Evolutionary conservation across 2,329 filamentous ascomycete genomes (phyloP).

Genomic region (Ophiostoma quercus): DNA sequence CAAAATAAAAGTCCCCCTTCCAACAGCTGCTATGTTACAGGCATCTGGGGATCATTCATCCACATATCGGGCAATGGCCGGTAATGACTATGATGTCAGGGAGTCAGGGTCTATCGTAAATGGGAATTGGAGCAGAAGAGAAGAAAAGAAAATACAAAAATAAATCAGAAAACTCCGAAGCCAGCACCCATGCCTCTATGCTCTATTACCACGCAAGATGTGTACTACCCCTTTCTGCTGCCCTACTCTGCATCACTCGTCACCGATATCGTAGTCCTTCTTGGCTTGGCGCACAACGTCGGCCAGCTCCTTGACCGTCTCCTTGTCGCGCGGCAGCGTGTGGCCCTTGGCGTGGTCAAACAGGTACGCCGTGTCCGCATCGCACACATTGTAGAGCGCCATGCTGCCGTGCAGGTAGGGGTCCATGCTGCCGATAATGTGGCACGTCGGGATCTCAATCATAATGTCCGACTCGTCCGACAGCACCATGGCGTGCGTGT

Average conservation of each 20-base stretch:
- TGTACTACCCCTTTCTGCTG: background rate
- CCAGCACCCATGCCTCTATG: background rate
- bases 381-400: constrained; percentile 58
- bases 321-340: constrained; percentile 52
- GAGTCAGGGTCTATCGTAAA: background rate
- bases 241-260: background rate
- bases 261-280: constrained; percentile 25
- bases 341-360: constrained; percentile 63
- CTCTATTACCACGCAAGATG: background rate
- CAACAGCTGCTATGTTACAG: background rate
- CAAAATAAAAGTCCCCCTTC: background rate
- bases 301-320: constrained; percentile 44
- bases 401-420: constrained; percentile 57
- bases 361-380: constrained; percentile 53
- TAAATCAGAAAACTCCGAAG: background rate
- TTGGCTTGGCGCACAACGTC: constrained; percentile 39
- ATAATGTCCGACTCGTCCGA: constrained; percentile 45
- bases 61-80: constrained; percentile 1
- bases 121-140: background rate
- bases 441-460: constrained; percentile 49
- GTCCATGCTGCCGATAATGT: constrained; percentile 52
- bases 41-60: background rate
- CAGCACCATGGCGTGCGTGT: constrained; percentile 42
- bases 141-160: background rate
- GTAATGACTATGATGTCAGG: background rate